Evolutionary conservation across 2,329 filamentous ascomycete species (phyloP).

Genomic region (Dothistroma pini): DNA sequence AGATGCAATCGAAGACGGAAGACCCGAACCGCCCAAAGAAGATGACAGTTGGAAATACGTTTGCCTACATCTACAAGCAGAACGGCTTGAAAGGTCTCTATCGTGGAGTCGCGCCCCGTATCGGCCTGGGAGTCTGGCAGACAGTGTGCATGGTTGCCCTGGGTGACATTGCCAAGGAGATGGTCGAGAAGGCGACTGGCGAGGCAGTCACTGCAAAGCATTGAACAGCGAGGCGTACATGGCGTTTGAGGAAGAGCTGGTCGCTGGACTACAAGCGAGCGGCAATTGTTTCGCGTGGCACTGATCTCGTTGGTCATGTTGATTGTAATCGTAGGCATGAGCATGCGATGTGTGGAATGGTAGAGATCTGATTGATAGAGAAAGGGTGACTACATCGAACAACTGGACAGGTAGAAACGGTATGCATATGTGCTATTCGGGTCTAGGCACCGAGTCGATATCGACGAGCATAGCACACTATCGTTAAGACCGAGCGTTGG

Average conservation of each 20-base stretch:
- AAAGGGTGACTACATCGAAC: background rate
- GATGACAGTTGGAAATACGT: constrained; percentile 85
- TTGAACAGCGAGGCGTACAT: constrained; percentile 37
- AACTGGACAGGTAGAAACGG: constrained; percentile 7
- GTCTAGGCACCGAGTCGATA: background rate
- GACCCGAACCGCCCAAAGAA: constrained; percentile 99
- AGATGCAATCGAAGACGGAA: constrained; percentile 99
- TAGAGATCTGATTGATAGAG: constrained; percentile 9
- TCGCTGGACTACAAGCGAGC: background rate
- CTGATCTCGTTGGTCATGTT: constrained; percentile 3
- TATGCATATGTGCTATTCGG: constrained; percentile 2
- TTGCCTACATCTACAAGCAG: constrained; percentile 80
- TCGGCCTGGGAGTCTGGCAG: constrained; percentile 97
- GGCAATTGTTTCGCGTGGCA: background rate
- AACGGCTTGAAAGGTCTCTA: constrained; percentile 93
- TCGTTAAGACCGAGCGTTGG: background rate
- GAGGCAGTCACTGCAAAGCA: constrained; percentile 63
- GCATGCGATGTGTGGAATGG: background rate
- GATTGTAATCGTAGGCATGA: background rate
- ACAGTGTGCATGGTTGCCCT: constrained; percentile 99
- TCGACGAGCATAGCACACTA: background rate
- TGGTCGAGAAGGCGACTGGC: constrained; percentile 62
- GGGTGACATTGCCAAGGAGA: constrained; percentile 74
- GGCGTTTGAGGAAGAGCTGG: constrained; percentile 8
- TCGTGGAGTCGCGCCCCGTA: constrained; percentile 88